Base-by-base conservation (phyloP, 2,329 filamentous ascomycete genomes). In the Colletotrichum sp. region DNA sequence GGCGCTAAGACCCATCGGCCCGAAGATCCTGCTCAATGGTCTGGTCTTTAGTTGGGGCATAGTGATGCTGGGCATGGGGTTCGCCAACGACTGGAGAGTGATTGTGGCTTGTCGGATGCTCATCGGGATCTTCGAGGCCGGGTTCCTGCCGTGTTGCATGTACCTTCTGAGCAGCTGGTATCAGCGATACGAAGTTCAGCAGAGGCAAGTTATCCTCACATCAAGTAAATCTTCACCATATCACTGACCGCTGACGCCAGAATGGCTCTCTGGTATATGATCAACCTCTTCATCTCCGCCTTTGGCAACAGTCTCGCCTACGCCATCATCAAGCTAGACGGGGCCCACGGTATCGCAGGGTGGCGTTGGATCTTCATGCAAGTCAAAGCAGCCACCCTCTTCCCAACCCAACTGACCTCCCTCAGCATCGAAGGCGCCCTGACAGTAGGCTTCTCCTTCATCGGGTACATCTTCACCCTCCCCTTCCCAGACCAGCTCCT, bases 301-400 rank as follows among this genome's bases (percentile, higher is more conserved):
- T 79, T 81, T 66, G 78, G 78, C 76, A 59, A 59, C 16, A 77
- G 80, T n/a, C 69, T 80, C 11, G 76, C 78, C 8, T 79, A 77
- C 34, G 76, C 64, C 13, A 55, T 80, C 24, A 82, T 84, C 18
- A 82, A 84, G 16, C 81, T 89, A 13, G 84, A 88, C 36, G 86
- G 85, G 11, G 78, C 78, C 8, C 82, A 82, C 43, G 84, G 85
- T 1, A 80, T 88, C 13, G 78, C 80, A 8, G 87, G 87, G 7
- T 89, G 69, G 75, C 71, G 70, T 8, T 76, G 66, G 57, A 59
- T 34, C 31, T 59, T 59, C 31, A 34, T 59, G 57, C 47, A 82
- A 68, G 66, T 43, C 12, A 86, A 27, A 5, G 3, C 2, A 8
- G 4, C 21, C 13, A 16, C n/a, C 21, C n/a, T 0, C 9, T 12